These are phyloP conservation scores for Didymella exigua DNA, from an alignment of 2,329 filamentous ascomycete genomes.

Conservation along the genomic window DNA sequence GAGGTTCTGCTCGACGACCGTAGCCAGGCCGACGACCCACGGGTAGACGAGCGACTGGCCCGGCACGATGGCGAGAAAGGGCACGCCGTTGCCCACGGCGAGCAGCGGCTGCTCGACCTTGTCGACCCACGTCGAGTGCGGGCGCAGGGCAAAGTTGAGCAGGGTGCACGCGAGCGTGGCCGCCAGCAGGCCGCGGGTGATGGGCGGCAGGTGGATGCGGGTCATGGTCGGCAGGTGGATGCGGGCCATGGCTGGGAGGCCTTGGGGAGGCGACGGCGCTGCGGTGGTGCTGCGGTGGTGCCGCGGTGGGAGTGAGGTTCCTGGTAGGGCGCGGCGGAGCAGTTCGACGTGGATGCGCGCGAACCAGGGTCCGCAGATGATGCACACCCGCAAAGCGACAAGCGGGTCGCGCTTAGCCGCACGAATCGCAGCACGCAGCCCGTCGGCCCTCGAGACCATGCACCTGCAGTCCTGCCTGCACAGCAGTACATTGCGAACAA, in stretches of 20 bases:
- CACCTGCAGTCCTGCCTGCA: no score
- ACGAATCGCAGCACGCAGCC: no score
- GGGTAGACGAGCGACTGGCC: conserved; percentile 84
- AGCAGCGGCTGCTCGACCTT: conserved; percentile 51
- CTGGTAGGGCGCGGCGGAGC: not conserved
- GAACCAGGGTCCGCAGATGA: not conserved
- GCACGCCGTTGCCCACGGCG: conserved; percentile 68
- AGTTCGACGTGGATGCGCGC: not conserved
- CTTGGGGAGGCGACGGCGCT: not conserved
- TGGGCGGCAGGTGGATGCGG: conserved; percentile 88
- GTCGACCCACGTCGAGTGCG: conserved; percentile 51
- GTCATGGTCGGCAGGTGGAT: conserved; percentile 94
- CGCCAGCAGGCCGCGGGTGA: conserved; percentile 82
- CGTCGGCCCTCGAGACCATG: no score
- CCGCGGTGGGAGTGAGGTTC: not conserved
- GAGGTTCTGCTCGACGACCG: conserved; percentile 90
- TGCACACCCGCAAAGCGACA: not conserved
- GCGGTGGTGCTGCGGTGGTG: not conserved
- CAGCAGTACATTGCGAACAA: no score
- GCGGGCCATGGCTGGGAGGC: conserved; percentile 68
- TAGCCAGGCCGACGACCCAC: conserved; percentile 87
- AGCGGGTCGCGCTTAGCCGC: not conserved
- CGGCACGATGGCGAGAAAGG: conserved; percentile 87
- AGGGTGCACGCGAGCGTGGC: conserved; percentile 77
- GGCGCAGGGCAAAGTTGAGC: conserved; percentile 77